These are phyloP conservation scores for Aspergillaceae sp. DNA, from an alignment of 2,329 filamentous ascomycete species.

Conservation along the genomic window DNA sequence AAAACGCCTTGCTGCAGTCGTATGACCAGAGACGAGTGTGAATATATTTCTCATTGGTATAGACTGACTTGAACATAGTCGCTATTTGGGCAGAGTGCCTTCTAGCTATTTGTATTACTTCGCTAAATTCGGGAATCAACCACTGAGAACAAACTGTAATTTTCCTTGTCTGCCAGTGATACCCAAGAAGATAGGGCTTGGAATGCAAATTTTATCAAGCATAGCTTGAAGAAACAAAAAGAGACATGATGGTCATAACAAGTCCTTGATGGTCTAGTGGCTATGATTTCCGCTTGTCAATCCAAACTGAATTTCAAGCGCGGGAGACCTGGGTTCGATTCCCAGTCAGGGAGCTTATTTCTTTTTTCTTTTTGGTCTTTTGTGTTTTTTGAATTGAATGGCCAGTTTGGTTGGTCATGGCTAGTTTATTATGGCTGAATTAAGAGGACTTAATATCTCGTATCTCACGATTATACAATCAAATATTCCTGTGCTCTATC, in stretches of 20 bases:
- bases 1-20: too few relatives aligned
- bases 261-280: slow-evolving; percentile 1
- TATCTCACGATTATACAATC: background rate
- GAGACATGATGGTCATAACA: background rate
- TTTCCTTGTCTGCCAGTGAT: too few relatives aligned
- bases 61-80: too few relatives aligned
- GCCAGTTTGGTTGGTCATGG: too few relatives aligned
- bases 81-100: too few relatives aligned
- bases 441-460: background rate
- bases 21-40: too few relatives aligned
- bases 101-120: too few relatives aligned
- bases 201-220: background rate
- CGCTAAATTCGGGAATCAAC: too few relatives aligned
- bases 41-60: too few relatives aligned
- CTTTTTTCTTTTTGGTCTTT: background rate
- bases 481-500: background rate
- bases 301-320: background rate
- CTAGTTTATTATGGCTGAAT: too few relatives aligned
- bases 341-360: background rate
- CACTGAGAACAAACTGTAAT: too few relatives aligned
- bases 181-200: background rate
- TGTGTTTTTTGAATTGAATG: background rate
- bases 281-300: background rate
- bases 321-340: slow-evolving; percentile 1
- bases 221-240: background rate